Conservation (phyloP, 75 land plant species). For the Isoetes taiwanensis region DNA sequence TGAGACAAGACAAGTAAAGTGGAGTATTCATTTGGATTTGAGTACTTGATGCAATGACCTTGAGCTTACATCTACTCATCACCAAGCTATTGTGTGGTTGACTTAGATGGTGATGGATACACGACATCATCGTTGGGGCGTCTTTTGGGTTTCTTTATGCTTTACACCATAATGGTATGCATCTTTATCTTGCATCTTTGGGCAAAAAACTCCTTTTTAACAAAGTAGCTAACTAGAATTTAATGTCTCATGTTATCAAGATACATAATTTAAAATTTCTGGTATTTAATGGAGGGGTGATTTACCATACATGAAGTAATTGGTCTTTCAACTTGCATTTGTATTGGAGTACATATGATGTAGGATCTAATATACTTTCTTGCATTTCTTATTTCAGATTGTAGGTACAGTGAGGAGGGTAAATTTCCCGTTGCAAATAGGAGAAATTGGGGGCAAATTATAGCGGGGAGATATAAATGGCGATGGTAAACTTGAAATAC, state of each 20-base stretch:
- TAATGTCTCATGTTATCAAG: too few relatives aligned
- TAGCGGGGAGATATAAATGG: slow-evolving; percentile 98
- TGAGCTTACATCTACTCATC: slow-evolving; percentile 95
- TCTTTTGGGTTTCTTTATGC: slow-evolving; percentile 85
- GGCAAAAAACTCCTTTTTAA: too few relatives aligned
- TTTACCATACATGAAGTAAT: too few relatives aligned
- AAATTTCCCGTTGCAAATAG: slow-evolving; percentile 90
- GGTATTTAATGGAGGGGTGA: too few relatives aligned
- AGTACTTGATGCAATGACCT: slow-evolving; percentile 64
- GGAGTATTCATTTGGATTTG: slow-evolving; percentile 63
- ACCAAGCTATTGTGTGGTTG: slow-evolving; percentile 83
- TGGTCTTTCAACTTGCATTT: too few relatives aligned
- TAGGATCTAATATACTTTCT: too few relatives aligned
- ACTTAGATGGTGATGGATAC: slow-evolving; percentile 85
- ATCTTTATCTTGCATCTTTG: too few relatives aligned
- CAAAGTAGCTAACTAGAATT: too few relatives aligned
- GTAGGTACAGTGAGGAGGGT: slow-evolving; percentile 63
- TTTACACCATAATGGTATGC: slow-evolving; percentile 87
- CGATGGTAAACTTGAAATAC: slow-evolving; percentile 87
- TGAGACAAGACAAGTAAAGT: slow-evolving; percentile 94
- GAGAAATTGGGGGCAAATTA: slow-evolving; percentile 76
- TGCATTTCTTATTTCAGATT: too few relatives aligned
- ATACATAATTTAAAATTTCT: too few relatives aligned
- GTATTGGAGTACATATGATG: too few relatives aligned
- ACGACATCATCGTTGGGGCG: slow-evolving; percentile 92